A percentile compares a stretch with the other conserved stretches of the same genome.
Conservation (phyloP, 768 basidiomycete species). For the Austroboletus eburneus region DNA sequence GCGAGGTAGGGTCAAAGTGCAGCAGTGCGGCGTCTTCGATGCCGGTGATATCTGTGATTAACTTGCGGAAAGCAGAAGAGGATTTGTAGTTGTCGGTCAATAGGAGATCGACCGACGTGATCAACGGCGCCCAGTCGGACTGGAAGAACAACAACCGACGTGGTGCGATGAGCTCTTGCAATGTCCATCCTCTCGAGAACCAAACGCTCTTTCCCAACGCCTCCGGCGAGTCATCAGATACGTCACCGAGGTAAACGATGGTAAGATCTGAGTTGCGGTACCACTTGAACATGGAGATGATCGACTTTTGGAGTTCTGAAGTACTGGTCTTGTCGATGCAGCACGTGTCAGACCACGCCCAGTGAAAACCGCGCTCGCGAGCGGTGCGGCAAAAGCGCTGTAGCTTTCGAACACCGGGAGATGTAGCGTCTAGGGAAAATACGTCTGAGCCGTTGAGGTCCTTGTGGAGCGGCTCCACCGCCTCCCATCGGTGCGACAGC, state of each 20-base stretch:
- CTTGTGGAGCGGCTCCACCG: constrained; percentile 12
- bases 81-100: constrained; percentile 18
- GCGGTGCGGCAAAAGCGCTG: constrained; percentile 18
- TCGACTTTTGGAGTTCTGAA: constrained; percentile 26
- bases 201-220: constrained; percentile 17
- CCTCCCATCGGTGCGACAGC: constrained; percentile 25
- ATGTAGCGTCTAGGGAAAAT: constrained; percentile 10
- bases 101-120: constrained; percentile 12
- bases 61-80: constrained; percentile 8
- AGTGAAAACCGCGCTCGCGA: constrained; percentile 17
- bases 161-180: constrained; percentile 28
- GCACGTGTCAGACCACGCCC: constrained; percentile 29
- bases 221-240: constrained; percentile 9
- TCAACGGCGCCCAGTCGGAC: constrained; percentile 19
- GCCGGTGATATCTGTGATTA: constrained; percentile 15
- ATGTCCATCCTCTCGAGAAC: constrained; percentile 26
- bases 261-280: constrained; percentile 24
- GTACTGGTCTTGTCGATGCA: constrained; percentile 29
- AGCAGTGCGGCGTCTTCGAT: constrained; percentile 17
- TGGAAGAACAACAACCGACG: constrained; percentile 19
- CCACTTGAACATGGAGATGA: constrained; percentile 31
- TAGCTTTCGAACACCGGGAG: constrained; percentile 11
- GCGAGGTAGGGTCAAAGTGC: constrained; percentile 15
- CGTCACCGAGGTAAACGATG: constrained; percentile 22
- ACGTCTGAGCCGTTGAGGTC: constrained; percentile 15